A percentile compares a stretch with the other conserved stretches of the same genome.
Conservation (phyloP, 192 early-diverging fungal species). For the Linnemannia hyalina region DNA sequence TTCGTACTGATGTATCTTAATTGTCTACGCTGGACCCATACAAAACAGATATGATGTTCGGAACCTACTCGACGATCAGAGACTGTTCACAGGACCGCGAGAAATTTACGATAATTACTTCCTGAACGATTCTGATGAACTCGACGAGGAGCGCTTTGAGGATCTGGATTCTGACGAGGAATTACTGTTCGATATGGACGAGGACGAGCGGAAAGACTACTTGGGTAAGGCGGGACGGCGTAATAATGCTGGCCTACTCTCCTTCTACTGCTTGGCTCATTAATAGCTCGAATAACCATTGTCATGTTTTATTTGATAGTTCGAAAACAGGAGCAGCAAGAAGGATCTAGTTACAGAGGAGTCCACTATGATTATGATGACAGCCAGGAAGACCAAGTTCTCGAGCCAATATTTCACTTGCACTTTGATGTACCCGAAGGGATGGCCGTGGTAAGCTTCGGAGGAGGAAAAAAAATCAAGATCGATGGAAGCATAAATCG, state of each 20-base stretch:
- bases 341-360: conserved; percentile 22
- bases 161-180: conserved; percentile 76
- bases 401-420: conserved; percentile 33
- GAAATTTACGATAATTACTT: conserved; percentile 17
- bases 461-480: too few species aligned
- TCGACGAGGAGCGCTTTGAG: conserved; percentile 67
- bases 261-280: not conserved
- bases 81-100: conserved; percentile 26
- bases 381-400: conserved; percentile 6
- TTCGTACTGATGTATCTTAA: not conserved
- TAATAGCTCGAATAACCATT: not conserved
- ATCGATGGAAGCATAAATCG: not conserved
- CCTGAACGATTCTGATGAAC: conserved; percentile 4
- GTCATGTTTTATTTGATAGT: not conserved
- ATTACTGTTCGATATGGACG: conserved; percentile 63
- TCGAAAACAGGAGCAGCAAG: conserved; percentile 21
- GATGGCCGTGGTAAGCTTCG: conserved; percentile 58
- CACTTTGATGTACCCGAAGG: conserved; percentile 66
- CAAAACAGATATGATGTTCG: conserved; percentile 72
- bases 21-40: not conserved
- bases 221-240: conserved; percentile 49
- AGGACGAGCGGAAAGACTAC: conserved; percentile 65
- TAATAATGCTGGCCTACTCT: not conserved
- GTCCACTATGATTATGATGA: conserved; percentile 33
- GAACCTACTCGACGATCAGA: conserved; percentile 67